Percentiles rank a stretch among this genome's conserved stretches.
Evolutionary conservation across 306 rosid genomes (phyloP).

Genomic region (Dalbergia cultrata): DNA sequence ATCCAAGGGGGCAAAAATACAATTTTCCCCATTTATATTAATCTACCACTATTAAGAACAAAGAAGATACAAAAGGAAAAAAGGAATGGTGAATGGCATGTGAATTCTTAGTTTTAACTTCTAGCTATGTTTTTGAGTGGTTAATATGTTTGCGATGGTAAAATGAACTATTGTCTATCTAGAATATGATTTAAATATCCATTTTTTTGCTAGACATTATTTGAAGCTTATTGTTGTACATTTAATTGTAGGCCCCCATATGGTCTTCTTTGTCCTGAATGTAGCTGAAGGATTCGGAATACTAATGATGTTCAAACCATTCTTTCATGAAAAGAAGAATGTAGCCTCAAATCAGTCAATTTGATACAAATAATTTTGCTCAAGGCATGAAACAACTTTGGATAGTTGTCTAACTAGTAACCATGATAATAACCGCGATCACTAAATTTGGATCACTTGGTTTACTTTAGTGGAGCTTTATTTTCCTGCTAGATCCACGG

Average conservation of each 20-base stretch:
- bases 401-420: not conserved
- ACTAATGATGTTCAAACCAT: conserved; percentile 59
- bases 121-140: not conserved
- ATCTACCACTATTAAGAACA: not conserved
- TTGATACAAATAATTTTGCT: conserved; percentile 29
- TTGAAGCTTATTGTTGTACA: conserved; percentile 8
- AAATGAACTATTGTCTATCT: not conserved
- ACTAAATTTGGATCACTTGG: not conserved
- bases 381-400: not conserved
- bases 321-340: conserved; percentile 44
- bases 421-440: not conserved
- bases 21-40: not conserved
- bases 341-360: conserved; percentile 27
- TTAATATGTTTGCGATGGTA: not conserved
- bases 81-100: not conserved
- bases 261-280: conserved; percentile 53
- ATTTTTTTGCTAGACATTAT: not conserved
- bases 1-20: no score
- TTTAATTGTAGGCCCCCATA: conserved; percentile 52
- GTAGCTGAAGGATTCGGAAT: conserved; percentile 52
- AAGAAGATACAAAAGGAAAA: not conserved
- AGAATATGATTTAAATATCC: not conserved
- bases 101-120: not conserved
- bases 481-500: no score
- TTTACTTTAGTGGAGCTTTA: no score